Evolutionary conservation across 73 alveolate genomes (phyloP), one percentile per base, ranked within the genome.

Genomic region (Paramecium sonneborni): DNA sequence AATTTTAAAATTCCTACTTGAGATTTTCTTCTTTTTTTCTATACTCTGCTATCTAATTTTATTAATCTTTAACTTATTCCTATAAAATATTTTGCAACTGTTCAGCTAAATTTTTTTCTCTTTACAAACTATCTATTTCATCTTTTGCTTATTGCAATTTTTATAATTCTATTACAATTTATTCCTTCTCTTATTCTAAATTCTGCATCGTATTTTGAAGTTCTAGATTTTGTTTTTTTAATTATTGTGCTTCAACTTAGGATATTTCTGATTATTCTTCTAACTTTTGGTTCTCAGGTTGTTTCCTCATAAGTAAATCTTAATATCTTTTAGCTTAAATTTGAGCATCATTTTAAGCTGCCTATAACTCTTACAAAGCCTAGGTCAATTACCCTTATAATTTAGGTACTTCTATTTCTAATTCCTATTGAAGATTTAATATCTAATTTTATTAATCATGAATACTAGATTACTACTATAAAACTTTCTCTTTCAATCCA

Each of bases 321-420:
- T 52, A 52, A n/a, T 52, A 52, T 52, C 68, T 0, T 52, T 52
- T 52, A 4, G 68, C 30, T 52, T 52, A 52, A 18, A 52, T 11
- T 52, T 52, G 23, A 18, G 68, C 68, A 52, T 52, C 68, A 18
- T n/a, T 52, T 52, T 52, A 52, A 52, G 68, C 68, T 4, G 68
- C 30, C 5, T 18, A 52, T 52, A 52, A 52, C 18, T 52, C 68
- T 18, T 52, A 52, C 15, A 15, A 23, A 52, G n/a, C 32, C 32
- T 52, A 18, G 6, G 26, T 52, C 18, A 52, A 52, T 52, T 52
- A 21, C 14, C 67, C 56, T 74, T 74, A 11, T 34, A 74, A 37
- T 74, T 74, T 28, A 14, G 87, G 87, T 15, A 74, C 35, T 28
- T 74, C 87, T 28, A 11, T 74, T 39, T 74, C 87, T 2, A 74